Conservation (phyloP, 1,284 basidiomycete genomes). For the Meira nashicola region DNA sequence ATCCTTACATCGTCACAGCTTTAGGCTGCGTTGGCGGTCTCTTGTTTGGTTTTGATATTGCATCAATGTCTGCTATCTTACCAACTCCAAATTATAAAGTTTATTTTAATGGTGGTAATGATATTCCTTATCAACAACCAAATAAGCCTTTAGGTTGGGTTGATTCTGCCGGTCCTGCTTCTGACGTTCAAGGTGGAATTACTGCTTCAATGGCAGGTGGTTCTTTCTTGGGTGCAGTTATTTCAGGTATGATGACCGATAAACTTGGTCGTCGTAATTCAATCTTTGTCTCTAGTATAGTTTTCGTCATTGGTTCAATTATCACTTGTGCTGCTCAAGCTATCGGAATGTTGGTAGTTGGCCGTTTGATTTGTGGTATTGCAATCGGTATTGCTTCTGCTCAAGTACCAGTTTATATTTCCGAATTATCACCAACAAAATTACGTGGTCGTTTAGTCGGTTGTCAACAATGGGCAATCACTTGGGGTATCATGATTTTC, state of each 20-base stretch:
- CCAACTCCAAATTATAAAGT: slow-evolving; percentile 22
- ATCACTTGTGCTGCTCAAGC: slow-evolving; percentile 30
- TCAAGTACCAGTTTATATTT: slow-evolving; percentile 26
- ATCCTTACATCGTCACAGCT: slow-evolving; percentile 25
- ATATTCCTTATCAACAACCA: not conserved
- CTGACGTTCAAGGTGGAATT: slow-evolving; percentile 26
- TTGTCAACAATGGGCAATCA: slow-evolving; percentile 53
- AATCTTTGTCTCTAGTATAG: slow-evolving; percentile 29
- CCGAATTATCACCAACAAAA: slow-evolving; percentile 21
- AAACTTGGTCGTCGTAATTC: slow-evolving; percentile 24
- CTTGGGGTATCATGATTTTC: slow-evolving; percentile 45
- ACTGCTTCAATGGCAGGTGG: slow-evolving; percentile 33
- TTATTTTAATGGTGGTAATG: slow-evolving; percentile 16
- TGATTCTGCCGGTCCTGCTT: slow-evolving; percentile 17
- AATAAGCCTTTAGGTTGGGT: slow-evolving; percentile 13
- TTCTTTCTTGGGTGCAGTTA: slow-evolving; percentile 27
- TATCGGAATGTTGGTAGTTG: slow-evolving; percentile 29
- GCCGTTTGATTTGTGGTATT: slow-evolving; percentile 25
- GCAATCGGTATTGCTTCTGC: slow-evolving; percentile 30
- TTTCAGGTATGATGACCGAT: slow-evolving; percentile 26
- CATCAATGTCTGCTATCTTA: slow-evolving; percentile 22
- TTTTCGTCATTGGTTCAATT: slow-evolving; percentile 28
- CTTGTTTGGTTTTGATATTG: slow-evolving; percentile 29
- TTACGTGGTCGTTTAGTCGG: slow-evolving; percentile 50
- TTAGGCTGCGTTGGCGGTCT: slow-evolving; percentile 27